Evolutionary conservation across 352 stramenopile genomes (phyloP), one percentile per base, ranked within the genome.

Genomic region (Blastocystis sp.): DNA sequence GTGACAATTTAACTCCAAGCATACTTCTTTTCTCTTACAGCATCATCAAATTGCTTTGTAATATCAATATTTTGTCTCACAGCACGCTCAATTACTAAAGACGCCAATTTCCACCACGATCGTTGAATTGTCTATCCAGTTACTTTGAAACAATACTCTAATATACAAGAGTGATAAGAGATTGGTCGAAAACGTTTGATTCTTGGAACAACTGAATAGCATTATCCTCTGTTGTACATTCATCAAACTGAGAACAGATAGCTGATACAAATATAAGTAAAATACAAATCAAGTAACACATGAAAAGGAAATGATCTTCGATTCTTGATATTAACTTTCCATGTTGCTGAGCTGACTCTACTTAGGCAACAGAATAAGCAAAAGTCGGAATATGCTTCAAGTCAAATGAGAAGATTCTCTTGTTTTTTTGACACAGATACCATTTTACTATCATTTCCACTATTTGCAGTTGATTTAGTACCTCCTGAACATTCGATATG

Each of bases 21-120:
- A 43, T 63, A 80, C 69, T 80, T 80, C 43, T 80, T 80, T 42
- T 80, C 69, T 5, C 43, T 43, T 24, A 63, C 46, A 3, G 43
- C 49, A 39, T 29, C 21, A 49, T 59, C 43, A 35, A 80, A 80
- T 32, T n/a, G 46, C 12, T 80, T 24, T 59, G 11, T 51, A 32
- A 80, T 63, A 42, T 43, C 35, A 12, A 61, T 63, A 39, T 80
- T 54, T 9, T 35, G 42, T 27, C 19, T 11, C n/a, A 49, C 1
- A 42, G 32, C 49, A 51, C 61, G 37, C n/a, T 80, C 69, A 49
- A 80, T 80, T n/a, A 49, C 12, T 5, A 58, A 42, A 6, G 69
- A 27, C 27, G 69, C 69, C 5, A 80, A 49, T 58, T 39, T 16
- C 69, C 69, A 80, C 69, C 69, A 80, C 12, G 69, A 80, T 35